Evolutionary conservation across 805 yeast species (phyloP).

Genomic region (Spathaspora sp.): DNA sequence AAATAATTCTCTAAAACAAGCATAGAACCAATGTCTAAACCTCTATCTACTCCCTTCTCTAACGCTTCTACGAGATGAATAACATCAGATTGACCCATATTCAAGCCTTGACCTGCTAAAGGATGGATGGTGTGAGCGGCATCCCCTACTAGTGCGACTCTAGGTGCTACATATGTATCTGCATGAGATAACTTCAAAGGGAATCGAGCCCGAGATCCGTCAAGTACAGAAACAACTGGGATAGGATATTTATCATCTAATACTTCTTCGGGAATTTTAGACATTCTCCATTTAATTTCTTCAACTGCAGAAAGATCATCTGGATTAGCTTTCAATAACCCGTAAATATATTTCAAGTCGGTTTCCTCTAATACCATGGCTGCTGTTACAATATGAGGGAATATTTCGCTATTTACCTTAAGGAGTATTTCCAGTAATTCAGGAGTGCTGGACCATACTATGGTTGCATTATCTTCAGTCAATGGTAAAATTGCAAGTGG

Average conservation of each 20-base stretch:
- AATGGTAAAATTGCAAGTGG: conserved; percentile 90
- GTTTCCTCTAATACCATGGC: conserved; percentile 75
- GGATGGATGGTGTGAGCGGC: conserved; percentile 99
- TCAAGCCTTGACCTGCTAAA: conserved; percentile 94
- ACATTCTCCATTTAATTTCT: conserved; percentile 72
- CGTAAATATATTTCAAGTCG: conserved; percentile 71
- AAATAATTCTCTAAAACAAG: conserved; percentile 84
- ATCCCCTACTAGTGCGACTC: conserved; percentile 94
- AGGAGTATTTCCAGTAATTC: conserved; percentile 63
- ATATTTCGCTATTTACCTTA: conserved; percentile 55
- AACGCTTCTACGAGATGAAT: conserved; percentile 64
- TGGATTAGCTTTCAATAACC: conserved; percentile 32
- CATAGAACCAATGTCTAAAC: conserved; percentile 82
- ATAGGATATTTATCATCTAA: conserved; percentile 66
- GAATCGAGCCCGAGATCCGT: conserved; percentile 75
- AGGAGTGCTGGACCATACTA: conserved; percentile 91
- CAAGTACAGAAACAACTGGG: conserved; percentile 54
- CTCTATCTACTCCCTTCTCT: conserved; percentile 68
- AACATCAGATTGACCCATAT: conserved; percentile 96
- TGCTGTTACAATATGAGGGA: conserved; percentile 75
- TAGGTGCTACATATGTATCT: conserved; percentile 77
- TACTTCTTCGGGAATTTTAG: conserved; percentile 35
- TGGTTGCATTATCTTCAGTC: conserved; percentile 80
- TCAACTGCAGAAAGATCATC: conserved; percentile 48
- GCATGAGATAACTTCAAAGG: conserved; percentile 89